These are phyloP conservation scores for Guadua angustifolia DNA, from an alignment of 176 grass and related monocot genomes.

Conservation along the genomic window DNA sequence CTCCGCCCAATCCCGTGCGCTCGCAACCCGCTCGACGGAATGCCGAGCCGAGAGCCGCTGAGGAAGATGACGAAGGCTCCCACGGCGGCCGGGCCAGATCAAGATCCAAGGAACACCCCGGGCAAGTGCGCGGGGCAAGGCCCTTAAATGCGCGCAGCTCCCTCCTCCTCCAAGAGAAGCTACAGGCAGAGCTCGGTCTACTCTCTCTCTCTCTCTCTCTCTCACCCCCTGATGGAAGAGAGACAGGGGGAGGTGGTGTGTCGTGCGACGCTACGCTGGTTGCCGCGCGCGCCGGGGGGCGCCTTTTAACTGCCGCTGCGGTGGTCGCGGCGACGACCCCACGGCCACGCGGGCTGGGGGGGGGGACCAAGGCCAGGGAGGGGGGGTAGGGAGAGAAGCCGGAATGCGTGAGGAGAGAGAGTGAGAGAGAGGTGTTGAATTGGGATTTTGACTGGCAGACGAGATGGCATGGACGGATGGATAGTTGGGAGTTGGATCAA, in stretches of 20 bases:
- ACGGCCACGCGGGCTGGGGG: neutral
- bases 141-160: constrained; percentile 42
- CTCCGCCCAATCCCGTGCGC: neutral
- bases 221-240: neutral
- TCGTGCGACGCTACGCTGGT: neutral
- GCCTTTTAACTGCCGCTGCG: constrained; percentile 34
- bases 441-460: constrained; percentile 34
- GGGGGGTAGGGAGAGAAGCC: constrained; percentile 27
- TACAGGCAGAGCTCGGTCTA: neutral
- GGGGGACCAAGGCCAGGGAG: neutral
- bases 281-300: constrained; percentile 19
- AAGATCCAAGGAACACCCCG: constrained; percentile 29
- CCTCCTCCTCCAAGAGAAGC: neutral
- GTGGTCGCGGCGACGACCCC: neutral
- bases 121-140: neutral
- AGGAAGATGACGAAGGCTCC: neutral
- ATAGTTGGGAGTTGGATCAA: constrained; percentile 46
- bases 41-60: neutral
- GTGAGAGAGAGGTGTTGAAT: neutral
- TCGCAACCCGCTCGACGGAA: constrained; percentile 23
- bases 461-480: neutral
- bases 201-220: neutral
- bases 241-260: neutral
- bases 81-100: neutral
- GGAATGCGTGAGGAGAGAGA: constrained; percentile 18